Evolutionary conservation across 148 eudicot genomes (phyloP), one percentile per base, ranked within the genome.

Genomic region (Oxyria digyna): DNA sequence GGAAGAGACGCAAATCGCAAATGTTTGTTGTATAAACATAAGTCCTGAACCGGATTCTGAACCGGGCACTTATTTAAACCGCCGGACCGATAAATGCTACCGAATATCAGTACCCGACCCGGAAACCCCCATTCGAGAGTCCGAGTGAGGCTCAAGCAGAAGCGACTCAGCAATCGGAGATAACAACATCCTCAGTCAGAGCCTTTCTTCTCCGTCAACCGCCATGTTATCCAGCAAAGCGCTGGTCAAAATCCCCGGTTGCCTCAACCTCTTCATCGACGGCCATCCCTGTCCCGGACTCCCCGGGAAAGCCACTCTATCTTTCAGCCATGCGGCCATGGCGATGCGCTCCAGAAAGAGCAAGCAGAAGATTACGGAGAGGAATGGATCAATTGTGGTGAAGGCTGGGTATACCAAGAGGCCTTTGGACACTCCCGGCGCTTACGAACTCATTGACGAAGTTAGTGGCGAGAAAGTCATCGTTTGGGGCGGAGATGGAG

Each of bases 401-500:
- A 78, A 73, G 9, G 80, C 70, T 55, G 78, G 68, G 37, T 80
- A 77, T 54, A 78, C 57, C 18, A 80, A 75, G 77, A 73, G 79
- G 67, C 71, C 69, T 8, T 24, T 84, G 81, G 85, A 80, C 2
- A 73, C 91, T 0, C 75, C 84, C 24, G 91, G 91, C 4, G 91
- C 91, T 27, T 86, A 86, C 42, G 82, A 86, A 78, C 67, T 83
- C 32, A 68, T 81, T 40, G 84, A 84, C 29, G 81, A 86, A 15
- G 80, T 78, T 40, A 86, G 70, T 67, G 91, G 91, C 17, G 82
- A 84, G 45, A 86, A 62, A 72, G 75, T 79, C 27, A 86, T 83
- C 65, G 79, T 86, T 52, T 86, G 87, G 87, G 91, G 91, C n/a
- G 89, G 81, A 33, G 77, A 13, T 14, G 84, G 74, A 8, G 78